These are phyloP conservation scores for Lactifluus hygrophoroides DNA, from an alignment of 768 basidiomycete genomes.

Conservation along the genomic window DNA sequence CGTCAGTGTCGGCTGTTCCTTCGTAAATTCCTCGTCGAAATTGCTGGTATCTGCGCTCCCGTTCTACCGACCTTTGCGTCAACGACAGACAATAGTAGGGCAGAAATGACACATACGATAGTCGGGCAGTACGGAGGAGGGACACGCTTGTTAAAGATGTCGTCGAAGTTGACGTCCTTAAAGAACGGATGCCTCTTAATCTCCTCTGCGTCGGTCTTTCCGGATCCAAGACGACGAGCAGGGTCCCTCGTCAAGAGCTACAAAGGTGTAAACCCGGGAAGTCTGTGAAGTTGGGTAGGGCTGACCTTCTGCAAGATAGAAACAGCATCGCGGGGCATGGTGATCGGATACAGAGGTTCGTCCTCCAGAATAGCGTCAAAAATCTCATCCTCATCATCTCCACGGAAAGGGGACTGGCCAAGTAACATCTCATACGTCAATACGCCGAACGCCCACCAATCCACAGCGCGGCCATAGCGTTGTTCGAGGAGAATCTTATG, in stretches of 20 bases:
- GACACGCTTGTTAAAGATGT: conserved; percentile 94
- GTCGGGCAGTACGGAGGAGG: conserved; percentile 96
- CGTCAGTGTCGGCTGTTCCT: conserved; percentile 93
- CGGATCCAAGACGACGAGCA: conserved; percentile 79
- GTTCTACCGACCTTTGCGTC: conserved; percentile 38
- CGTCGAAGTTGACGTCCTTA: conserved; percentile 95
- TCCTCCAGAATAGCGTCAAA: conserved; percentile 99
- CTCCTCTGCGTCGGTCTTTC: conserved; percentile 89
- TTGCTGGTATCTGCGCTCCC: conserved; percentile 85
- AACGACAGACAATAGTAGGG: background rate
- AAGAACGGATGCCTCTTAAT: conserved; percentile 98
- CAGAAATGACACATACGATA: conserved; percentile 53
- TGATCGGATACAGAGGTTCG: conserved; percentile 96
- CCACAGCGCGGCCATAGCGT: conserved; percentile 95
- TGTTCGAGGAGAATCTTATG: conserved; percentile 94
- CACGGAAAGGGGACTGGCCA: conserved; percentile 98
- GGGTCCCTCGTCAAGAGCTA: conserved; percentile 93
- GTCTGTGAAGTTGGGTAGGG: background rate
- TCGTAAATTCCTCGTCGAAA: conserved; percentile 96
- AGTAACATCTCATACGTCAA: conserved; percentile 98
- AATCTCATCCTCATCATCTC: conserved; percentile 99
- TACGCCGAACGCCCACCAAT: conserved; percentile 99
- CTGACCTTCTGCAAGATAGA: conserved; percentile 88
- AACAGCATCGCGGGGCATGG: conserved; percentile 97
- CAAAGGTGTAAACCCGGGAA: conserved; percentile 8